phyloP scores from a whole-genome alignment of 2,329 filamentous ascomycete species.

The Diaporthe caulivora region DNA sequence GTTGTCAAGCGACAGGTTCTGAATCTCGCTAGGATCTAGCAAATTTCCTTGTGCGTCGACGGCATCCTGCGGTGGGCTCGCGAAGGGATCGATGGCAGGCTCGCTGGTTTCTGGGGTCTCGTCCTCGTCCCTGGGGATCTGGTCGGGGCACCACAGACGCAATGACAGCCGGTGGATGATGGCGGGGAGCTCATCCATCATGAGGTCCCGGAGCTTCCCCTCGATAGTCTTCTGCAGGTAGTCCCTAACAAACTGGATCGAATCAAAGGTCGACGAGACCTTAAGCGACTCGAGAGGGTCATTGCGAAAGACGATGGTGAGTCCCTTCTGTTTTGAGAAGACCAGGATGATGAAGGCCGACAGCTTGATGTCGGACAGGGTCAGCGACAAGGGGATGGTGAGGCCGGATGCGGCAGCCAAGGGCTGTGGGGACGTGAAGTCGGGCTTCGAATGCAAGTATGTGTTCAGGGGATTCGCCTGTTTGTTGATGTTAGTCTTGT shows the following conservation, averaged over 20 bases:
- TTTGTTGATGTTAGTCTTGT: conserved; percentile 62
- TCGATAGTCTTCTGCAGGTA: conserved; percentile 98
- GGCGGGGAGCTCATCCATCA: conserved; percentile 97
- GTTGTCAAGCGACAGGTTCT: conserved; percentile 82
- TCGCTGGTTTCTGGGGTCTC: conserved; percentile 66
- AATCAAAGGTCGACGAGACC: conserved; percentile 98
- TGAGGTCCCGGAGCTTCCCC: conserved; percentile 88
- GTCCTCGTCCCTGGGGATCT: conserved; percentile 75
- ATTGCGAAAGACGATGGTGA: conserved; percentile 97
- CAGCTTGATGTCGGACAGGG: conserved; percentile 92
- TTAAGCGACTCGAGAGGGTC: conserved; percentile 98
- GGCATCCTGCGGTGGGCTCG: conserved; percentile 83
- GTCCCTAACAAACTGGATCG: conserved; percentile 97
- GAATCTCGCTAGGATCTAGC: conserved; percentile 80
- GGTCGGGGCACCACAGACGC: conserved; percentile 90
- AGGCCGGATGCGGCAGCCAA: conserved; percentile 91
- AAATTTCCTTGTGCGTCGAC: conserved; percentile 85
- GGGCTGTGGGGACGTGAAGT: conserved; percentile 92
- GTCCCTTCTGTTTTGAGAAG: conserved; percentile 96
- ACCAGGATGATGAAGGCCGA: conserved; percentile 98
- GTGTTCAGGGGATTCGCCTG: conserved; percentile 96
- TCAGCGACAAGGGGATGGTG: conserved; percentile 98
- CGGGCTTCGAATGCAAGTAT: conserved; percentile 90
- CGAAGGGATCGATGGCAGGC: conserved; percentile 81
- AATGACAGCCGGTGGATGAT: conserved; percentile 95